phyloP scores from a whole-genome alignment of 768 basidiomycete species.

The Rhizopogon vulgaris region DNA sequence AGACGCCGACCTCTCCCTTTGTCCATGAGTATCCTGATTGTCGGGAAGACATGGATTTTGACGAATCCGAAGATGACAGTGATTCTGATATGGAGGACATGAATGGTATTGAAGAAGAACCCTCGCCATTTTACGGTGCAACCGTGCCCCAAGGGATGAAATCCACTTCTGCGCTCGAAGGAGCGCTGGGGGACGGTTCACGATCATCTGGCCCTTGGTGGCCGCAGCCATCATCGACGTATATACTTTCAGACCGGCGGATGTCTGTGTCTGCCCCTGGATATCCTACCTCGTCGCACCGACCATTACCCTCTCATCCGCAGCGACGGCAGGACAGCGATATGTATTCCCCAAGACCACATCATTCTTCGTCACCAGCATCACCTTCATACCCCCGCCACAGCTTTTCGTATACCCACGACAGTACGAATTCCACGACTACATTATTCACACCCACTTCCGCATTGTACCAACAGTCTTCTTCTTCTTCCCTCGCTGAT shows the following conservation, averaged over 20 bases:
- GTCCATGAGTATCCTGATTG: conserved; percentile 5
- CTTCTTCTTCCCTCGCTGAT: conserved; percentile 22
- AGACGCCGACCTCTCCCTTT: conserved; percentile 26
- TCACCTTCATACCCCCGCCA: conserved; percentile 12
- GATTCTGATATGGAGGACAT: conserved; percentile 30
- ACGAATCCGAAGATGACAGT: conserved; percentile 28
- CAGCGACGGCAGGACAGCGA: conserved; percentile 14
- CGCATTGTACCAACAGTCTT: conserved; percentile 15
- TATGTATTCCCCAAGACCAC: conserved; percentile 9
- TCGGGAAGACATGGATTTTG: conserved; percentile 19
- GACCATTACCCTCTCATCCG: conserved; percentile 4
- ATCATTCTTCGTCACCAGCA: conserved; percentile 4
- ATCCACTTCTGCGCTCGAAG: conserved; percentile 26
- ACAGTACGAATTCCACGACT: conserved; percentile 12
- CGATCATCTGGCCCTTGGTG: conserved; percentile 8
- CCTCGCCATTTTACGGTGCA: conserved; percentile 16
- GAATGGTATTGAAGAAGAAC: conserved; percentile 21
- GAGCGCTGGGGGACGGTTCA: conserved; percentile 22
- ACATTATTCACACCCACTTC: conserved; percentile 14
- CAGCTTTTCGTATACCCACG: conserved; percentile 19
- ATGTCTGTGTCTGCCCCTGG: conserved; percentile 28
- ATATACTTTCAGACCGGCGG: conserved; percentile 15
- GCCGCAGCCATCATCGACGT: conserved; percentile 6
- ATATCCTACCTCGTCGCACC: conserved; percentile 20
- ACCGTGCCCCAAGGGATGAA: conserved; percentile 20